Percentiles rank a stretch among this genome's conserved stretches.
phyloP scores from a whole-genome alignment of 2,329 filamentous ascomycete genomes.

The Aspergillus ruber region DNA sequence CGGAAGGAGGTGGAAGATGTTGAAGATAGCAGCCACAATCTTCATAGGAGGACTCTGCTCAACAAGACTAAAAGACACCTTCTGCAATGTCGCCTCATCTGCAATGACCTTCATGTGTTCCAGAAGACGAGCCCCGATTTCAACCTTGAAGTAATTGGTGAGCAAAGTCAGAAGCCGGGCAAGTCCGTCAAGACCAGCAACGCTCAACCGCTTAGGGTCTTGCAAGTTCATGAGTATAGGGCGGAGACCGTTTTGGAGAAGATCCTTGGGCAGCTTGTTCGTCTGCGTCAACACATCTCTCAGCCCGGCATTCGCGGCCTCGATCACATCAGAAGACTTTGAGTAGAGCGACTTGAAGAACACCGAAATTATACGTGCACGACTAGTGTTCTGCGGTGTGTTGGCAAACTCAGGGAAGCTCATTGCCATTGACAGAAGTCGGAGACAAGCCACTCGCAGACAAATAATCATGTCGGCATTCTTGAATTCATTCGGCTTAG shows the following conservation, averaged over 20 bases:
- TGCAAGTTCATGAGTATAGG: conserved; percentile 96
- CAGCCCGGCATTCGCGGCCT: conserved; percentile 84
- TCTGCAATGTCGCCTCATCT: conserved; percentile 71
- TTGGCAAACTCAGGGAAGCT: conserved; percentile 85
- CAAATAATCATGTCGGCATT: conserved; percentile 94
- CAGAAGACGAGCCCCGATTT: conserved; percentile 87
- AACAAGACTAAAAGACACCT: conserved; percentile 88
- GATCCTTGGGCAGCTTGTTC: conserved; percentile 87
- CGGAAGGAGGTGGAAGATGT: conserved; percentile 94
- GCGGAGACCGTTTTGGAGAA: conserved; percentile 86
- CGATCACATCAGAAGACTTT: conserved; percentile 84
- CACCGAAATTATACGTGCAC: conserved; percentile 72
- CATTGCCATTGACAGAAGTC: conserved; percentile 87
- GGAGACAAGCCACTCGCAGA: conserved; percentile 86
- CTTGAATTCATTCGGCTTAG: conserved; percentile 88
- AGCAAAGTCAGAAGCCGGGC: conserved; percentile 82
- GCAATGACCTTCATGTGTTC: conserved; percentile 91
- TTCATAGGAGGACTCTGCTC: conserved; percentile 92
- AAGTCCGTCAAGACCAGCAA: conserved; percentile 83
- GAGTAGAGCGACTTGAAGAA: conserved; percentile 98
- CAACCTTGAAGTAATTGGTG: conserved; percentile 98
- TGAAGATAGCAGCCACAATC: conserved; percentile 88
- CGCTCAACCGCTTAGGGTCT: conserved; percentile 82
- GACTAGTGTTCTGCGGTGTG: conserved; percentile 58
- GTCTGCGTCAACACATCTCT: conserved; percentile 82